These are phyloP conservation scores for Catharanthus roseus DNA, from an alignment of 257 asterid genomes.

Conservation along the genomic window DNA sequence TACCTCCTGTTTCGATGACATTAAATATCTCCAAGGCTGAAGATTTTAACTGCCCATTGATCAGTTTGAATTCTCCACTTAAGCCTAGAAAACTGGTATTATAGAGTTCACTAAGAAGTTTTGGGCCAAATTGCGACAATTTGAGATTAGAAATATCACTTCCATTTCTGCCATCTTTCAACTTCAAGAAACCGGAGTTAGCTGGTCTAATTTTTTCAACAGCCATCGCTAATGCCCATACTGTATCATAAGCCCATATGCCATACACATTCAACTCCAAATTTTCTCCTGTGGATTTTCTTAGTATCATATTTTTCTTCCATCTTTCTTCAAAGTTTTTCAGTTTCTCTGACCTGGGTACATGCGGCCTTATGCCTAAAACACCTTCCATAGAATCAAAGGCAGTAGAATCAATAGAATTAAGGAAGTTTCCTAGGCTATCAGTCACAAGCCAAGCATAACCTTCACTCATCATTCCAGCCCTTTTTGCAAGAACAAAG, in stretches of 20 bases:
- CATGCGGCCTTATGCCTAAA: conserved; percentile 40
- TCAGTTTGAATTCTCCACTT: conserved; percentile 40
- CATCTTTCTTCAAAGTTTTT: conserved; percentile 24
- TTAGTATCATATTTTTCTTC: conserved; percentile 26
- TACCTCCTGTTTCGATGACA: conserved; percentile 42
- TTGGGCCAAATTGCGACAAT: conserved; percentile 43
- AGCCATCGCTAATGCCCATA: conserved; percentile 50
- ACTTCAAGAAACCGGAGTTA: conserved; percentile 10
- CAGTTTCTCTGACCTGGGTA: conserved; percentile 30
- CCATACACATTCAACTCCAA: conserved; percentile 43
- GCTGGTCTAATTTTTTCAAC: conserved; percentile 29
- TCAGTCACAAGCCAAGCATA: conserved; percentile 54
- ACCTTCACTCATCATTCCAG: conserved; percentile 42
- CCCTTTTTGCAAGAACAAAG: conserved; percentile 31
- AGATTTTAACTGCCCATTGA: conserved; percentile 30
- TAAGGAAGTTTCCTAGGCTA: conserved; percentile 32
- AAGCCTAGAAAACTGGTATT: conserved; percentile 35
- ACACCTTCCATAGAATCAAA: conserved; percentile 50
- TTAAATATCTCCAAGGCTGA: conserved; percentile 48
- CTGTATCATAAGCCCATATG: conserved; percentile 57
- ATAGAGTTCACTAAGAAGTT: conserved; percentile 29
- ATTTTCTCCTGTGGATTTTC: conserved; percentile 13
- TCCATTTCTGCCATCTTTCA: conserved; percentile 14
- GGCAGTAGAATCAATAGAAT: conserved; percentile 21
- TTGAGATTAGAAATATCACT: conserved; percentile 15